phyloP scores from a whole-genome alignment of 179 eudicot species.

The Carnegiea gigantea region DNA sequence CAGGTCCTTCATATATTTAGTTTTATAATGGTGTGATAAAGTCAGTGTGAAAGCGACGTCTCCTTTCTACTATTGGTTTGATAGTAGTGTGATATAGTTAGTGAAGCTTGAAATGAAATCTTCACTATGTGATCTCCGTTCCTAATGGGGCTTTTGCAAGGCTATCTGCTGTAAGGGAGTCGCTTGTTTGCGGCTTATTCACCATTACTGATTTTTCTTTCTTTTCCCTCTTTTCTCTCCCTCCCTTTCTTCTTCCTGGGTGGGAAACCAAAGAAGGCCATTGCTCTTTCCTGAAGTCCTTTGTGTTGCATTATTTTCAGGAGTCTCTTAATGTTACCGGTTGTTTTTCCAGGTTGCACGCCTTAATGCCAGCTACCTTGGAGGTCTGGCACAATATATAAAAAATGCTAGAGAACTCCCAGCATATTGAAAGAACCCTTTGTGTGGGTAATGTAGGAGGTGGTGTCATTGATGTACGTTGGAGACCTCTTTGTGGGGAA shows the following conservation, averaged over 20 bases:
- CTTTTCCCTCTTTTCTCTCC: too few species aligned
- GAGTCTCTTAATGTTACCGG: constrained; percentile 10
- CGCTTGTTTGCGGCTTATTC: neutral
- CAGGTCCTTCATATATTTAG: neutral
- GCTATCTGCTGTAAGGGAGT: neutral
- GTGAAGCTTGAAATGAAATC: neutral
- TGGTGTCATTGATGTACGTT: too few species aligned
- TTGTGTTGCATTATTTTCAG: neutral
- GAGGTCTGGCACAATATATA: constrained; percentile 72
- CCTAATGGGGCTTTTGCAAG: neutral
- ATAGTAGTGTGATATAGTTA: neutral
- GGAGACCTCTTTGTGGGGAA: too few species aligned
- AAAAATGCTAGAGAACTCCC: constrained; percentile 78
- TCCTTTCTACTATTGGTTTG: neutral
- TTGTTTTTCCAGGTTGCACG: constrained; percentile 54
- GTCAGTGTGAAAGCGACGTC: neutral
- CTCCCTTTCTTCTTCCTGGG: neutral
- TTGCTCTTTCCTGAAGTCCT: neutral
- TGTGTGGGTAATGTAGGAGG: too few species aligned
- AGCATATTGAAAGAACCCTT: constrained; percentile 93
- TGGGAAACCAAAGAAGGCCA: neutral
- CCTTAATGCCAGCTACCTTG: constrained; percentile 82
- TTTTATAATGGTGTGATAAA: neutral
- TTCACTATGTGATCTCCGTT: neutral
- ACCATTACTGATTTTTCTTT: neutral